Evolutionary conservation across 2,329 filamentous ascomycete genomes (phyloP).

Genomic region (Claviceps sp.): DNA sequence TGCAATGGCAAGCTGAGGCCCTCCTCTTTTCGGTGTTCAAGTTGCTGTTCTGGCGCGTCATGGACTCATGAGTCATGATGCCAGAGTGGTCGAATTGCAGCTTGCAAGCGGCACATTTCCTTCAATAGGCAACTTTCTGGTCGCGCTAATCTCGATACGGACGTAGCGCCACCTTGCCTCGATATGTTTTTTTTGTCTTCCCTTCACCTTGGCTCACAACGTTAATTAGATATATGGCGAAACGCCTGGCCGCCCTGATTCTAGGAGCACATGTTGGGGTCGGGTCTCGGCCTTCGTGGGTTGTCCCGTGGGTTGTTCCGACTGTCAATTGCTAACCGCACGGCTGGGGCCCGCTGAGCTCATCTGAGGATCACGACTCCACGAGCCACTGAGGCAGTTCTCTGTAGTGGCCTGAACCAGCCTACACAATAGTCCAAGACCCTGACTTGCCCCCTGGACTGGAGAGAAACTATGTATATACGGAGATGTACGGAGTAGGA

Average conservation of each 20-base stretch:
- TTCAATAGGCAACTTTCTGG: neutral
- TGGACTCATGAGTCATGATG: neutral
- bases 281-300: neutral
- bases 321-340: neutral
- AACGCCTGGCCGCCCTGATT: neutral
- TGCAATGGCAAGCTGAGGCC: too few species aligned
- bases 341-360: neutral
- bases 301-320: neutral
- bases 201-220: neutral
- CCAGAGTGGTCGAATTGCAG: too few species aligned
- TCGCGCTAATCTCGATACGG: neutral
- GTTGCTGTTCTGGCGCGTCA: neutral
- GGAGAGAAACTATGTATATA: neutral
- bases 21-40: neutral
- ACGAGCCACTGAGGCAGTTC: neutral
- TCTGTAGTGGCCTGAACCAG: neutral
- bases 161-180: neutral
- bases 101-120: neutral
- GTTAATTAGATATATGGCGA: too few species aligned
- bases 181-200: neutral
- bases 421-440: too few species aligned
- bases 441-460: too few species aligned
- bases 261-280: neutral
- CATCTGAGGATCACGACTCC: neutral
- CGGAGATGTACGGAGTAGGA: neutral